Conservation (phyloP, 208 protist genomes). For the Giardia duodenalis region DNA sequence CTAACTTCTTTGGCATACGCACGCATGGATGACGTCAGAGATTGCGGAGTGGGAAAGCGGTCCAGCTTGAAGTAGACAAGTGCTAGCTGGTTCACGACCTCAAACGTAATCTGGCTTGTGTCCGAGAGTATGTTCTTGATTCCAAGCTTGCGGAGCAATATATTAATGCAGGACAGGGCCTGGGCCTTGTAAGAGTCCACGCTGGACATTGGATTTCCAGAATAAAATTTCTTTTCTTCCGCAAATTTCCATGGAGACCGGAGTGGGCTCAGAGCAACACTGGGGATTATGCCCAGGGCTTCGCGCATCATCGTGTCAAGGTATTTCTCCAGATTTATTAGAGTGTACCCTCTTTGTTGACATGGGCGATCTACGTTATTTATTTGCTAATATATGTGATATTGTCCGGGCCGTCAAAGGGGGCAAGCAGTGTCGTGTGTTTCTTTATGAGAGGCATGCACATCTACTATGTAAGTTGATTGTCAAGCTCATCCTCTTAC, state of each 20-base stretch:
- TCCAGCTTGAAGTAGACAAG: conserved; percentile 5
- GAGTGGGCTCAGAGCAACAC: neutral
- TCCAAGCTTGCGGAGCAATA: neutral
- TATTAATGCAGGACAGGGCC: neutral
- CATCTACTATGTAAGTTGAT: neutral
- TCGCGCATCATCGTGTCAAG: neutral
- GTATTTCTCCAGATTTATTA: neutral
- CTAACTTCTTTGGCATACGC: neutral
- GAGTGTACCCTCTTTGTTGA: neutral
- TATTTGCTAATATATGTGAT: neutral
- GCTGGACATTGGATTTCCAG: neutral
- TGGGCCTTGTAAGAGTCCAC: neutral
- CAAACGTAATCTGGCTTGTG: neutral
- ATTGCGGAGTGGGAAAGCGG: neutral
- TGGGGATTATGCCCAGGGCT: neutral
- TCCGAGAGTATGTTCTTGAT: neutral
- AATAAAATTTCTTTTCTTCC: neutral
- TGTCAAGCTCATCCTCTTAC: neutral
- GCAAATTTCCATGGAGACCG: neutral
- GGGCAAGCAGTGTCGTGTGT: neutral
- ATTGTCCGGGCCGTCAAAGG: neutral
- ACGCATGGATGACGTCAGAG: neutral
- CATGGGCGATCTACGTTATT: neutral
- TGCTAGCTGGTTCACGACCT: neutral
- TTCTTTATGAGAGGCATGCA: neutral